These are phyloP conservation scores for Dioscorea dumetorum DNA, from an alignment of 106 monocot genomes.

Conservation along the genomic window DNA sequence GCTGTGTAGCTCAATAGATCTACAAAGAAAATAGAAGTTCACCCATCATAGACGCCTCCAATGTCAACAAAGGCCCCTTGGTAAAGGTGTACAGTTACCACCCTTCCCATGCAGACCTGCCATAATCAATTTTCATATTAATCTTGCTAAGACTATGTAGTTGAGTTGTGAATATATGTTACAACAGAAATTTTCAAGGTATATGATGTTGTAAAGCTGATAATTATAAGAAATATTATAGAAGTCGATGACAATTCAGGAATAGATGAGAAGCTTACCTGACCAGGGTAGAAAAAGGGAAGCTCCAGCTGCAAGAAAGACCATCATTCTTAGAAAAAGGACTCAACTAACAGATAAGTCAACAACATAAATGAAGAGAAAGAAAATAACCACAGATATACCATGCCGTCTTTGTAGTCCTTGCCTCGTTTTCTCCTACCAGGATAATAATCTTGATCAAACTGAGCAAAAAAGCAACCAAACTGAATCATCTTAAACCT, in stretches of 20 bases:
- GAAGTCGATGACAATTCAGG: too few relatives aligned
- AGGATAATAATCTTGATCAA: constrained; percentile 96
- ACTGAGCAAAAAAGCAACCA: constrained; percentile 41
- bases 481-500: too few relatives aligned
- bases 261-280: constrained; percentile 28
- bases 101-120: constrained; percentile 86
- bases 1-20: too few relatives aligned
- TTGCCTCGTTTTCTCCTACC: constrained; percentile 94
- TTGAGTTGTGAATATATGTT: too few relatives aligned
- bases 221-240: too few relatives aligned
- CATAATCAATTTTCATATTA: neutral
- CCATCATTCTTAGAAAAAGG: neutral
- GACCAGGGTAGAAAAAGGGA: constrained; percentile 94
- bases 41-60: constrained; percentile 97
- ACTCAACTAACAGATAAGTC: neutral
- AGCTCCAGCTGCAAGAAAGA: constrained; percentile 76
- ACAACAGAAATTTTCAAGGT: too few relatives aligned
- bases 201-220: too few relatives aligned
- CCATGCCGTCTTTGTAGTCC: constrained; percentile 97
- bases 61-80: constrained; percentile 98
- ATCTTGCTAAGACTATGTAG: too few relatives aligned
- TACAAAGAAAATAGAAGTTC: neutral
- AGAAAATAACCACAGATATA: constrained; percentile 12
- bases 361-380: neutral
- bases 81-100: constrained; percentile 70